Conservation (phyloP, 106 monocot species). For the Platanthera guangdongensis region DNA sequence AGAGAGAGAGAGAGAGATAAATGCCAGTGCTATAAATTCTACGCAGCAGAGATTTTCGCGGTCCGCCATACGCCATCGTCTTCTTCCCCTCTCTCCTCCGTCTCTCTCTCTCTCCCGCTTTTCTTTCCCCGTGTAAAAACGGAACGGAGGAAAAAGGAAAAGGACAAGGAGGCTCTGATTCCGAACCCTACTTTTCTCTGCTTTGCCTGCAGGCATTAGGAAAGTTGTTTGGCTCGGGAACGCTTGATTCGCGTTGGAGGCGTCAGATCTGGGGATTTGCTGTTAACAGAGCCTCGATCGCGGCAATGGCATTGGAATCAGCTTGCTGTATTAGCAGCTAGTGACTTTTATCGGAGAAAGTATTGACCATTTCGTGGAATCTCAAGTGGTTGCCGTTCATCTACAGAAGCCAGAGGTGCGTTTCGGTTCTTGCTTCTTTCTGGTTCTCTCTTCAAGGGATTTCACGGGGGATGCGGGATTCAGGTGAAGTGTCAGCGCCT, state of each 20-base stretch:
- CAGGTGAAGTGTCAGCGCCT: not conserved
- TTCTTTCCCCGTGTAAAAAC: not conserved
- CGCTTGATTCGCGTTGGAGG: not conserved
- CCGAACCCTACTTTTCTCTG: not conserved
- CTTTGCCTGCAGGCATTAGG: not conserved
- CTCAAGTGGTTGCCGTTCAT: not conserved
- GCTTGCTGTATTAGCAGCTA: not conserved
- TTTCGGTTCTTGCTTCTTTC: not conserved
- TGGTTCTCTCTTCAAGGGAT: not conserved
- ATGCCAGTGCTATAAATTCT: not conserved
- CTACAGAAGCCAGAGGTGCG: not conserved
- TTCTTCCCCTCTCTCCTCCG: not conserved
- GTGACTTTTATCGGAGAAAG: not conserved
- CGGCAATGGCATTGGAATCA: slow-evolving; percentile 9
- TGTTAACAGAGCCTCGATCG: not conserved
- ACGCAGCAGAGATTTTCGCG: not conserved
- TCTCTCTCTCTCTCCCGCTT: slow-evolving; percentile 3
- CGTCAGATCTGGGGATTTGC: not conserved
- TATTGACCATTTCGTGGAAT: not conserved
- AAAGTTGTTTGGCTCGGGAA: not conserved
- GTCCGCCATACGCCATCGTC: not conserved
- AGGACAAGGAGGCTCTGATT: not conserved
- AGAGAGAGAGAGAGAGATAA: not conserved
- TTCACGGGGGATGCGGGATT: not conserved
- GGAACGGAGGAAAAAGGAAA: not conserved